A percentile compares a stretch with the other conserved stretches of the same genome.
These are phyloP conservation scores for Helicostylum pulchrum DNA, from an alignment of 192 early-diverging fungal genomes.

Conservation along the genomic window DNA sequence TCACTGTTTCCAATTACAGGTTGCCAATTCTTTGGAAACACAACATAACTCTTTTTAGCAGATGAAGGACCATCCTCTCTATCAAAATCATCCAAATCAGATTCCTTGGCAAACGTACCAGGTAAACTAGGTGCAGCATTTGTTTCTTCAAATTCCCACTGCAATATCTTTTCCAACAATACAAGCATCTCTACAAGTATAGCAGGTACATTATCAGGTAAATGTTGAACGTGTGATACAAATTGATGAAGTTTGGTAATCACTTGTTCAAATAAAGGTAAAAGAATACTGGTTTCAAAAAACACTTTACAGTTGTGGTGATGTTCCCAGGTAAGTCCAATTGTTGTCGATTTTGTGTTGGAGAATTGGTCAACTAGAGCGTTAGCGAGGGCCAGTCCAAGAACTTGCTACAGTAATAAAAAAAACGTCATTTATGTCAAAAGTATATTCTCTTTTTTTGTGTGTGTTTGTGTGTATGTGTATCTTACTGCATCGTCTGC, in stretches of 20 bases:
- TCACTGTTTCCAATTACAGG: constrained; percentile 52
- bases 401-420: constrained; percentile 26
- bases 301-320: constrained; percentile 59
- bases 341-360: constrained; percentile 47
- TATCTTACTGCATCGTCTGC: constrained; percentile 31
- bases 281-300: constrained; percentile 45
- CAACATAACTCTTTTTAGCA: constrained; percentile 21
- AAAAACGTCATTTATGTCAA: neutral
- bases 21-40: constrained; percentile 51
- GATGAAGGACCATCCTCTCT: constrained; percentile 22
- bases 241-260: constrained; percentile 11
- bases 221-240: neutral
- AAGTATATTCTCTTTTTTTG: neutral
- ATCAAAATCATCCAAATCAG: constrained; percentile 23
- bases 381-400: constrained; percentile 50
- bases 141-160: constrained; percentile 51
- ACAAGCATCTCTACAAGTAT: constrained; percentile 35
- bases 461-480: neutral
- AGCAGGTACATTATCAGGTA: constrained; percentile 25
- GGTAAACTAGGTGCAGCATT: constrained; percentile 32
- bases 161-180: constrained; percentile 46
- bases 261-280: constrained; percentile 16
- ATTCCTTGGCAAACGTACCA: constrained; percentile 19
- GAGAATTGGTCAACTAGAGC: constrained; percentile 66
- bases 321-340: constrained; percentile 63